These are phyloP conservation scores for Backusella sp. DNA, from an alignment of 192 early-diverging fungal genomes.

Conservation along the genomic window DNA sequence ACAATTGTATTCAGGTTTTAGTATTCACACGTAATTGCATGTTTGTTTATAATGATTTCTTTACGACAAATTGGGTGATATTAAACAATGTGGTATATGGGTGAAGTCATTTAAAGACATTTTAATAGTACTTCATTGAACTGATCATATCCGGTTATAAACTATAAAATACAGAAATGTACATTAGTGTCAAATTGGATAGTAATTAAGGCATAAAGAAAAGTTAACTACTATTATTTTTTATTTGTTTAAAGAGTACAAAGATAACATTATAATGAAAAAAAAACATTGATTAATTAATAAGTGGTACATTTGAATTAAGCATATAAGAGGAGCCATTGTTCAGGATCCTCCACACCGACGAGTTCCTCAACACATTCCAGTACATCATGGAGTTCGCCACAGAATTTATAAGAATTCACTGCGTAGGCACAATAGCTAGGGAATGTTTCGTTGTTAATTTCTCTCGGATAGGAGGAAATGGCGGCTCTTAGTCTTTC, in stretches of 20 bases:
- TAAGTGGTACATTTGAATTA: not conserved
- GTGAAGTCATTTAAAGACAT: no score
- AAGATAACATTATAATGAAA: not conserved
- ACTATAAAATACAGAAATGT: no score
- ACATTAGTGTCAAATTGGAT: no score
- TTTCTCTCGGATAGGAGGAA: not conserved
- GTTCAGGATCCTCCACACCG: slow-evolving; percentile 22
- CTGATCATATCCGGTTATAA: no score
- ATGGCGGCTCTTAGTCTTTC: not conserved
- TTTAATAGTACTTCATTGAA: no score
- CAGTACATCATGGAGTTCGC: slow-evolving; percentile 21
- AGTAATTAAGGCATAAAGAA: not conserved
- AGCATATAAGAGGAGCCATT: slow-evolving; percentile 17
- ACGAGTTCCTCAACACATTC: slow-evolving; percentile 18
- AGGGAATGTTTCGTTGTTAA: not conserved
- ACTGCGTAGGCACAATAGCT: slow-evolving; percentile 21
- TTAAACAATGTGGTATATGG: no score
- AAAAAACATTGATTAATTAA: not conserved
- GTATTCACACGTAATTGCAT: no score
- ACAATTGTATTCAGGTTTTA: no score
- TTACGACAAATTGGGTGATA: no score
- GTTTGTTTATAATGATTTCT: no score
- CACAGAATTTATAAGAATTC: slow-evolving; percentile 19
- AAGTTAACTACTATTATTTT: no score
- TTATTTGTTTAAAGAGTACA: not conserved